Conservation (phyloP, 192 early-diverging fungal genomes). For the Geranomyces variabilis region DNA sequence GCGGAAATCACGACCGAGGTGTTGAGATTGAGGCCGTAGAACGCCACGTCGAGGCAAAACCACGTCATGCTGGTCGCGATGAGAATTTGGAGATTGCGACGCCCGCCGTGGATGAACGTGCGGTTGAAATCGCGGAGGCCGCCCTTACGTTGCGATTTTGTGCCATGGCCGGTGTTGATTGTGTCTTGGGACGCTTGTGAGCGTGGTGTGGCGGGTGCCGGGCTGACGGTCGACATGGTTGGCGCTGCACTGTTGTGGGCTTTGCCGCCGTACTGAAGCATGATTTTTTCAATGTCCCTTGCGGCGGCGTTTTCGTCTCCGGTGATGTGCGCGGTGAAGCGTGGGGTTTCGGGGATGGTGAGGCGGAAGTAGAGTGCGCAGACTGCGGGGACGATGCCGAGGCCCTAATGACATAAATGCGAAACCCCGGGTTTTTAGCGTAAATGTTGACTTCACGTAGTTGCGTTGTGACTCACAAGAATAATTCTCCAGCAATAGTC, state of each 20-base stretch:
- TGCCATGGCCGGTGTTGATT: no score
- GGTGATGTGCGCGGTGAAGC: constrained; percentile 63
- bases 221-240: no score
- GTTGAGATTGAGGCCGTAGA: constrained; percentile 36
- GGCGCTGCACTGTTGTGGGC: background rate
- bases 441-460: background rate
- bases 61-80: background rate
- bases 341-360: constrained; percentile 84
- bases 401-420: constrained; percentile 18
- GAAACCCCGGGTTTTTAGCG: background rate
- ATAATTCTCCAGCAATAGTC: constrained; percentile 85
- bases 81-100: no score
- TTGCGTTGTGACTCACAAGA: constrained; percentile 64
- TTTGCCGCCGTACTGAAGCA: constrained; percentile 12
- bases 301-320: constrained; percentile 57
- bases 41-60: constrained; percentile 22
- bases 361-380: constrained; percentile 80
- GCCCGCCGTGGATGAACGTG: no score
- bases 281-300: constrained; percentile 52
- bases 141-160: background rate
- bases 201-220: background rate
- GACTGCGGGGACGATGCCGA: constrained; percentile 74
- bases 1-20: constrained; percentile 15
- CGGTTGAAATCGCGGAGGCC: constrained; percentile 49
- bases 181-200: no score